Conservation (phyloP, 805 yeast genomes). For the Wickerhamiella qilinensis region DNA sequence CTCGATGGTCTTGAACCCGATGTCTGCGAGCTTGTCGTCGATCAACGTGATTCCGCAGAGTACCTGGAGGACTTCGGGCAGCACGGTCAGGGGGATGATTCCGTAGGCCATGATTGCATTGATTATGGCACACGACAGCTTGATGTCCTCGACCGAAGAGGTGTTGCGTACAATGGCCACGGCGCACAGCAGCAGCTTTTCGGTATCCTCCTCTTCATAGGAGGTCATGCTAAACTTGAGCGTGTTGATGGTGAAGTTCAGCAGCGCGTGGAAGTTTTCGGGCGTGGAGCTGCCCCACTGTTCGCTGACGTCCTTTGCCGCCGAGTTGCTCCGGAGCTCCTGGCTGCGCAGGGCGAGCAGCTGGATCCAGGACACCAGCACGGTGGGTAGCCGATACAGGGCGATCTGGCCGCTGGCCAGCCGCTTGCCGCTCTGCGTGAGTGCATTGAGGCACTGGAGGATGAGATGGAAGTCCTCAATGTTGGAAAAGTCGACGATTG, state of each 20-base stretch:
- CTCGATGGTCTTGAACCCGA: constrained; percentile 26
- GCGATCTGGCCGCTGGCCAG: constrained; percentile 12
- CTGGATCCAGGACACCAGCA: constrained; percentile 25
- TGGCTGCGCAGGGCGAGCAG: constrained; percentile 18
- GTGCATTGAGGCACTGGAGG: constrained; percentile 28
- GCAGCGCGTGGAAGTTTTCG: constrained; percentile 19
- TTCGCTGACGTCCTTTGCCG: constrained; percentile 13
- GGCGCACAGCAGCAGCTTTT: constrained; percentile 22
- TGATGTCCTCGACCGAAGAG: constrained; percentile 23
- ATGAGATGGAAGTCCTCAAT: constrained; percentile 39
- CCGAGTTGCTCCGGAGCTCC: constrained; percentile 18
- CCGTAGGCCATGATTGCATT: constrained; percentile 32
- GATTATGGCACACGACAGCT: constrained; percentile 27
- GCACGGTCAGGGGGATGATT: constrained; percentile 27
- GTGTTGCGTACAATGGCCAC: constrained; percentile 28
- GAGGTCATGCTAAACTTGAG: constrained; percentile 32
- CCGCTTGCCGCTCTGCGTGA: constrained; percentile 35
- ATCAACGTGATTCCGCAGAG: constrained; percentile 30
- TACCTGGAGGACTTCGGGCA: constrained; percentile 27
- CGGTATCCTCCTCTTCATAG: constrained; percentile 27
- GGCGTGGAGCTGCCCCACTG: constrained; percentile 18
- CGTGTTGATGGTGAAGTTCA: constrained; percentile 29
- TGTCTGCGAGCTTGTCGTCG: constrained; percentile 23
- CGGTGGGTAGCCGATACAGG: constrained; percentile 27
- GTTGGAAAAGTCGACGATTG: constrained; percentile 33